Conservation (phyloP, 2,329 filamentous ascomycete genomes). For the Cryphonectria naterciae region DNA sequence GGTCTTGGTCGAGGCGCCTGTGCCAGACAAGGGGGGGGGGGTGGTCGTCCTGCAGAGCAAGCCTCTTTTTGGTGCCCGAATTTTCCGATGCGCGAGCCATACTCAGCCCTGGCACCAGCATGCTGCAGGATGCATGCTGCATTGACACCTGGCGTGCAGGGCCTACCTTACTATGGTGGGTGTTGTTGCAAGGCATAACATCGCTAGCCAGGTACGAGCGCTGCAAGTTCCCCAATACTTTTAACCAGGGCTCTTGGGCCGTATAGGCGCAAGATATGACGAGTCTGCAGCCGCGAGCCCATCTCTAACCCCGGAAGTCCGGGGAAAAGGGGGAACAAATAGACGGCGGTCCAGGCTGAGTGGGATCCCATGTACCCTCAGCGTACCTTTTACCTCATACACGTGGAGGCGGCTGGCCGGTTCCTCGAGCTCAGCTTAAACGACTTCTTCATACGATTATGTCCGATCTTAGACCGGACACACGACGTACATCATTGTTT, state of each 20-base stretch:
- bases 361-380: not conserved
- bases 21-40: not conserved
- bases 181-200: conserved; percentile 5
- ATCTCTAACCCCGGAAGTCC: not conserved
- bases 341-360: not conserved
- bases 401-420: conserved; percentile 3
- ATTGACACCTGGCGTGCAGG: conserved; percentile 12
- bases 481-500: not conserved
- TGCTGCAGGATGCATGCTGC: conserved; percentile 5
- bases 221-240: not conserved
- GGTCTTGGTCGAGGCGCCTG: not conserved
- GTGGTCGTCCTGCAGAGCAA: not conserved
- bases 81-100: not conserved
- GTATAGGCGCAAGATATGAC: not conserved
- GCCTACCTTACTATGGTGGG: not conserved
- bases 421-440: conserved; percentile 7
- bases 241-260: not conserved
- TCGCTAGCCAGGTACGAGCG: conserved; percentile 6
- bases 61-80: not conserved
- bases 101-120: not conserved
- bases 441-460: conserved; percentile 4
- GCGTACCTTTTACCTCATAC: not conserved
- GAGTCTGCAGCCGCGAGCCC: not conserved
- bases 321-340: conserved; percentile 4
- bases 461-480: not conserved